phyloP scores from a whole-genome alignment of 805 yeast species.

The Kazachstania kunashirensis region DNA sequence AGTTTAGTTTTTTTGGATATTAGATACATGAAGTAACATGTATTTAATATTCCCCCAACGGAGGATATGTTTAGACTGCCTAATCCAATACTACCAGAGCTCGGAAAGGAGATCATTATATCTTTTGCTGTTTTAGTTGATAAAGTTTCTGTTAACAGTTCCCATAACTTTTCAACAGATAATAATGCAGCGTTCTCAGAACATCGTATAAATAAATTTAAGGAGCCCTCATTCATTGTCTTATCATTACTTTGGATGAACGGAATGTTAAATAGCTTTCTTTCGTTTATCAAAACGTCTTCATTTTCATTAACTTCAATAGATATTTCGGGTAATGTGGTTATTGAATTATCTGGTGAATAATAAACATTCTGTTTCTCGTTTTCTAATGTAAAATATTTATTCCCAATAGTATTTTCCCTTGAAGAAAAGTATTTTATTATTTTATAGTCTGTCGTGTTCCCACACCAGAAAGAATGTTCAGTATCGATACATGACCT shows the following conservation, averaged over 20 bases:
- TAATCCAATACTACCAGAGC: slow-evolving; percentile 73
- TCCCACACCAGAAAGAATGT: slow-evolving; percentile 69
- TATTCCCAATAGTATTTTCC: background rate
- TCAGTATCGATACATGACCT: slow-evolving; percentile 46
- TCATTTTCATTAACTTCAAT: slow-evolving; percentile 6
- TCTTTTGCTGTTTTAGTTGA: slow-evolving; percentile 3
- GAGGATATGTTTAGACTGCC: slow-evolving; percentile 62
- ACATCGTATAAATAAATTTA: slow-evolving; percentile 36
- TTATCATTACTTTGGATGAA: slow-evolving; percentile 39
- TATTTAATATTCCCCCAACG: slow-evolving; percentile 59
- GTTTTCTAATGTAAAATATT: background rate
- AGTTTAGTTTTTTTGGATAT: slow-evolving; percentile 17
- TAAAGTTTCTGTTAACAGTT: slow-evolving; percentile 11
- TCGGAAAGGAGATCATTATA: slow-evolving; percentile 55
- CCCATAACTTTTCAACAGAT: slow-evolving; percentile 25
- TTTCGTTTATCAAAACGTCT: slow-evolving; percentile 17
- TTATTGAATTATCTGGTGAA: slow-evolving; percentile 43
- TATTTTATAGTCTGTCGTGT: slow-evolving; percentile 57
- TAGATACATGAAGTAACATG: slow-evolving; percentile 40
- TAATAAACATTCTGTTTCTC: slow-evolving; percentile 34
- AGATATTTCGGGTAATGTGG: slow-evolving; percentile 31
- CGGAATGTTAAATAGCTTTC: slow-evolving; percentile 39
- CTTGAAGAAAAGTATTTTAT: slow-evolving; percentile 14
- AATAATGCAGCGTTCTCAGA: slow-evolving; percentile 53
- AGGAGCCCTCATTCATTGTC: background rate